Evolutionary conservation across 2,329 filamentous ascomycete genomes (phyloP).

Genomic region (Aureobasidium pullulans): DNA sequence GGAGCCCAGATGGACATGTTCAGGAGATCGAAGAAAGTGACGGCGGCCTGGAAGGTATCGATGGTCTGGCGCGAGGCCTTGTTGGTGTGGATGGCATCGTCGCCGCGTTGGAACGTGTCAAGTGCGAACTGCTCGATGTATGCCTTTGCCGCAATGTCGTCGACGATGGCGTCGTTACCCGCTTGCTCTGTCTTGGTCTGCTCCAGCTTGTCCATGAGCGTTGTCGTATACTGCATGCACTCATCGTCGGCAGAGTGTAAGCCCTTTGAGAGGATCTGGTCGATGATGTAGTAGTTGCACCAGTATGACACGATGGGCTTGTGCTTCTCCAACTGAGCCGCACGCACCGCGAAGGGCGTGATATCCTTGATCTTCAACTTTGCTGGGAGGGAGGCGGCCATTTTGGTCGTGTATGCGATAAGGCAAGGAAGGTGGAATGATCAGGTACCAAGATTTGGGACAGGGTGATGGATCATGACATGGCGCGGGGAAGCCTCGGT

Average conservation of each 20-base stretch:
- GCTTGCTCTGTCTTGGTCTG: slow-evolving; percentile 66
- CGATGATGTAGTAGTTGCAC: slow-evolving; percentile 91
- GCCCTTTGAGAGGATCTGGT: slow-evolving; percentile 75
- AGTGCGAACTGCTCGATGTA: slow-evolving; percentile 92
- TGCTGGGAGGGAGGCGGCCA: slow-evolving; percentile 65
- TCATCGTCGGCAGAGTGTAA: slow-evolving; percentile 75
- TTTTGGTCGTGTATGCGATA: slow-evolving; percentile 31
- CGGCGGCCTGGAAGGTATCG: slow-evolving; percentile 86
- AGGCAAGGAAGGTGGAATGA: background rate
- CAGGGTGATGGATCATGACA: background rate
- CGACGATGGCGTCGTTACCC: slow-evolving; percentile 73
- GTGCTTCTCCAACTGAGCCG: slow-evolving; percentile 71
- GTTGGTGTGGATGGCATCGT: slow-evolving; percentile 72
- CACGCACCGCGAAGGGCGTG: slow-evolving; percentile 74
- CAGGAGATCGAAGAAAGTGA: slow-evolving; percentile 83
- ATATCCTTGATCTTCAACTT: slow-evolving; percentile 66
- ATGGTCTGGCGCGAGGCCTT: slow-evolving; percentile 87
- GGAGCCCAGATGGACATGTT: slow-evolving; percentile 66
- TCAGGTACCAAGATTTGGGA: background rate
- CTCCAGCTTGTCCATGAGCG: slow-evolving; percentile 87
- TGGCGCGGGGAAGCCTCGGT: slow-evolving; percentile 3
- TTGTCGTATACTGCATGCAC: slow-evolving; percentile 70
- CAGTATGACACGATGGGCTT: slow-evolving; percentile 91
- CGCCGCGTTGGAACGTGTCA: slow-evolving; percentile 77
- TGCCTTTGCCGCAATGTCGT: slow-evolving; percentile 79